phyloP scores from a whole-genome alignment of 306 rosid species.

The Mimosa pudica region DNA sequence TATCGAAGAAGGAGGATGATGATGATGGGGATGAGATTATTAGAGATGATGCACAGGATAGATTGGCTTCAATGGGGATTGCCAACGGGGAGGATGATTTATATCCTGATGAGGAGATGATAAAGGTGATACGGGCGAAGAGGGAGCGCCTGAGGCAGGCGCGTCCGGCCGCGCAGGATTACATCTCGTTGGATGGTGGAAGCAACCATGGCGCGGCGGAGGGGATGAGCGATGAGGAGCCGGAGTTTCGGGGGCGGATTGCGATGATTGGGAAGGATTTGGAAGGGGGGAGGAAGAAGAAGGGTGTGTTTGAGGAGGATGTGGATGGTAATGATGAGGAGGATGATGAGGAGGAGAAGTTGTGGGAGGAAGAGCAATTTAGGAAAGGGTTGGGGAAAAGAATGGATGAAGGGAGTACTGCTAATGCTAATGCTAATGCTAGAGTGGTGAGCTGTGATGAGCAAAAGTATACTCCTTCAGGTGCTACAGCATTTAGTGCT shows the following conservation, averaged over 20 bases:
- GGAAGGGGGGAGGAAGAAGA: constrained; percentile 68
- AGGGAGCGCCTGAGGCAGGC: constrained; percentile 77
- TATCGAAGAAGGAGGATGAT: constrained; percentile 45
- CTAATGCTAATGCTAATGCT: constrained; percentile 30
- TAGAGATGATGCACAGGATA: constrained; percentile 45
- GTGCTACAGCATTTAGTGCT: constrained; percentile 44
- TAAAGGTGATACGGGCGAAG: constrained; percentile 75
- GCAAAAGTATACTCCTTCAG: constrained; percentile 49
- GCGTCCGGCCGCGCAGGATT: constrained; percentile 72
- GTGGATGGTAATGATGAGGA: constrained; percentile 48
- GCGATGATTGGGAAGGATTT: constrained; percentile 80
- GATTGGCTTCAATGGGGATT: constrained; percentile 61
- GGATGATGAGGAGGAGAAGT: constrained; percentile 67
- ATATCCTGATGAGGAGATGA: constrained; percentile 68
- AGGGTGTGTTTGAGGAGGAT: constrained; percentile 95
- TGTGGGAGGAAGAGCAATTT: constrained; percentile 97
- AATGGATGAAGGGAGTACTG: constrained; percentile 70
- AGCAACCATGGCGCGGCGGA: constrained; percentile 87
- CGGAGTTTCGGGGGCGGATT: constrained; percentile 74
- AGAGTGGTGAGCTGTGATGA: constrained; percentile 51
- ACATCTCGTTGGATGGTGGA: constrained; percentile 80
- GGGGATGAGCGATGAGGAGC: constrained; percentile 91
- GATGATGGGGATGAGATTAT: constrained; percentile 12
- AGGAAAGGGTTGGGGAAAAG: constrained; percentile 96
- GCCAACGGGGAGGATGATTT: constrained; percentile 44